phyloP scores from a whole-genome alignment of 2,329 filamentous ascomycete species.

The Chrysoporthe austroafricana region DNA sequence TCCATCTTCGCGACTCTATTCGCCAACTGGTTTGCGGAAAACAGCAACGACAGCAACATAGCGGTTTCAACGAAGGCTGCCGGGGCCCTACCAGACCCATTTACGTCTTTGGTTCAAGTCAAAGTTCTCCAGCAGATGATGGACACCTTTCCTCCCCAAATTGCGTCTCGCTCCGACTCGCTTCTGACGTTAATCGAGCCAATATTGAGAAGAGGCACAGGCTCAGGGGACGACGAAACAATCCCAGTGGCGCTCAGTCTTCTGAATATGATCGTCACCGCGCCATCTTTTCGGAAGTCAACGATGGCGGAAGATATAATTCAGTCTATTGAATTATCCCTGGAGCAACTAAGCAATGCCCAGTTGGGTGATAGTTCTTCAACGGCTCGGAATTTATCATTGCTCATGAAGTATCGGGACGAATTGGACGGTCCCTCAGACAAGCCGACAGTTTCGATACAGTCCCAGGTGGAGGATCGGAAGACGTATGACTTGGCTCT shows the following conservation, averaged over 20 bases:
- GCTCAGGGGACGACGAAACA: constrained; percentile 51
- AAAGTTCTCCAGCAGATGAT: constrained; percentile 69
- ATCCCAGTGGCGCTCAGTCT: constrained; percentile 61
- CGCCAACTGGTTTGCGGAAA: constrained; percentile 56
- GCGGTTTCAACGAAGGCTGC: constrained; percentile 34
- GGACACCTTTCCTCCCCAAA: constrained; percentile 62
- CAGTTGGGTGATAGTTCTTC: constrained; percentile 48
- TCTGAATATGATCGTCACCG: constrained; percentile 62
- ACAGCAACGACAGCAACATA: constrained; percentile 34
- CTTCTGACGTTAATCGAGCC: constrained; percentile 67
- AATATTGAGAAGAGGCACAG: constrained; percentile 52
- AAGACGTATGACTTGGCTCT: constrained; percentile 66
- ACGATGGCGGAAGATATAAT: constrained; percentile 49
- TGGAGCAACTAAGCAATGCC: constrained; percentile 48
- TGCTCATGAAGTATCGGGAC: constrained; percentile 60
- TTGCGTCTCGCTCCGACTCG: constrained; percentile 66
- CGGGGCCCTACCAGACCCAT: constrained; percentile 42
- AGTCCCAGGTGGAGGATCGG: constrained; percentile 60
- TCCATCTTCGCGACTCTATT: constrained; percentile 64
- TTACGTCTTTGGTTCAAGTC: constrained; percentile 58
- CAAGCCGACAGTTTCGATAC: constrained; percentile 43
- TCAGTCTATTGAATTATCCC: constrained; percentile 50
- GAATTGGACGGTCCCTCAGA: constrained; percentile 53
- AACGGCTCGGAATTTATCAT: constrained; percentile 59
- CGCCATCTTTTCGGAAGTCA: constrained; percentile 57